These are phyloP conservation scores for Thermothielavioides terrestris DNA, from an alignment of 495 filamentous ascomycete genomes.

Conservation along the genomic window DNA sequence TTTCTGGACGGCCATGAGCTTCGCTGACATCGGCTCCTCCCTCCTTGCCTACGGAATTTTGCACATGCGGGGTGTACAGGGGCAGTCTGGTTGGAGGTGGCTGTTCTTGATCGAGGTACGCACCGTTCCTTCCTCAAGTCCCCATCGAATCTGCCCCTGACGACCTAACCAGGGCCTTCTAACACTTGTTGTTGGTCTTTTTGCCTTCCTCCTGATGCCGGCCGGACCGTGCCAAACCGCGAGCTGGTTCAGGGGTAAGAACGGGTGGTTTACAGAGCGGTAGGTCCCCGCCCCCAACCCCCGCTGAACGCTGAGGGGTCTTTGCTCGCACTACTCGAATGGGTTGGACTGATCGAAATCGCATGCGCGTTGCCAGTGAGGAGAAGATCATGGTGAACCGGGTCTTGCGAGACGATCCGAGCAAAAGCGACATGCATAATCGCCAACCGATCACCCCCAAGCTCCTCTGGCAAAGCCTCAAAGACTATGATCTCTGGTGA, in stretches of 20 bases:
- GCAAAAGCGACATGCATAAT: conserved; percentile 54
- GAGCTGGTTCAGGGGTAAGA: conserved; percentile 57
- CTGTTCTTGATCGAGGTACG: conserved; percentile 26
- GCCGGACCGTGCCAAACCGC: conserved; percentile 63
- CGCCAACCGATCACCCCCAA: conserved; percentile 54
- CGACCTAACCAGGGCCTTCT: conserved; percentile 31
- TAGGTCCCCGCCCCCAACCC: conserved; percentile 9
- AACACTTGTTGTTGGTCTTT: conserved; percentile 55
- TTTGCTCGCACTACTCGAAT: not conserved
- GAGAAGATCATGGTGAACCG: conserved; percentile 67
- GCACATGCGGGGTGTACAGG: conserved; percentile 52
- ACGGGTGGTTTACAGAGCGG: conserved; percentile 63
- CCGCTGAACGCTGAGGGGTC: too few relatives aligned
- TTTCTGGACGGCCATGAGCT: conserved; percentile 59
- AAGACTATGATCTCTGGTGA: conserved; percentile 65
- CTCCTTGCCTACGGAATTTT: conserved; percentile 67
- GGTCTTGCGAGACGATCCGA: conserved; percentile 61
- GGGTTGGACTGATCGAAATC: not conserved
- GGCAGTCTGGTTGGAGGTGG: conserved; percentile 57
- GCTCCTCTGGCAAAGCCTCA: conserved; percentile 52
- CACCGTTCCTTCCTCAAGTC: not conserved
- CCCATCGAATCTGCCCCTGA: not conserved
- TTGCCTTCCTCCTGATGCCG: conserved; percentile 60
- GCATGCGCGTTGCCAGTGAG: conserved; percentile 35
- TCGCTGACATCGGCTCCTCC: conserved; percentile 56